Evolutionary conservation across 805 yeast species (phyloP).

Genomic region (Sugiyamaella floridensis): DNA sequence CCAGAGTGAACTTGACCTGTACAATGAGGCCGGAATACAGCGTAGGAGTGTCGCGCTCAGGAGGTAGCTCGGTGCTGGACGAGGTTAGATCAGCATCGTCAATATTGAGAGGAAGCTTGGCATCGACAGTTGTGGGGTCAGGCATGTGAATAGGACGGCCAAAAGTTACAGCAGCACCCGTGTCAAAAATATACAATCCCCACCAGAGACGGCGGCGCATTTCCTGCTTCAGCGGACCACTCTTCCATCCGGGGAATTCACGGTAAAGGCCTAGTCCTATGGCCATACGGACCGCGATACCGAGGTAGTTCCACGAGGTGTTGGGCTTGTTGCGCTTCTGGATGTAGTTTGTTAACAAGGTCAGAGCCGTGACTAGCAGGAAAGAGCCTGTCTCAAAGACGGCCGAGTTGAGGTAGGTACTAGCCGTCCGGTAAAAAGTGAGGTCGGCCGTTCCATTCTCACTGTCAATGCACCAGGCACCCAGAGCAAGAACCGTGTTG

Average conservation of each 20-base stretch:
- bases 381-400: slow-evolving; percentile 57
- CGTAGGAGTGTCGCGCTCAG: slow-evolving; percentile 37
- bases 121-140: slow-evolving; percentile 40
- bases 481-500: slow-evolving; percentile 56
- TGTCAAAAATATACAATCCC: slow-evolving; percentile 58
- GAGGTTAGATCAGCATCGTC: slow-evolving; percentile 37
- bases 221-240: slow-evolving; percentile 42
- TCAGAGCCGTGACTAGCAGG: slow-evolving; percentile 45
- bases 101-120: slow-evolving; percentile 44
- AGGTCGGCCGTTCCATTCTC: slow-evolving; percentile 46
- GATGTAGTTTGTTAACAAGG: slow-evolving; percentile 51
- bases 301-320: slow-evolving; percentile 62
- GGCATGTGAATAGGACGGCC: slow-evolving; percentile 59
- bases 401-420: slow-evolving; percentile 37
- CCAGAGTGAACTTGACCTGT: slow-evolving; percentile 44
- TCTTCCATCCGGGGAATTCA: slow-evolving; percentile 41
- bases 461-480: slow-evolving; percentile 59
- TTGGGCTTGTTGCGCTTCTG: slow-evolving; percentile 61
- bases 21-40: slow-evolving; percentile 52
- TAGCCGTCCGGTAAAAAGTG: slow-evolving; percentile 50
- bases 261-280: slow-evolving; percentile 55
- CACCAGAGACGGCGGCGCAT: slow-evolving; percentile 61
- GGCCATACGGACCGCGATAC: slow-evolving; percentile 61
- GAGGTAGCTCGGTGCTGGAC: slow-evolving; percentile 22
- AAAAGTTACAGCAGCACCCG: slow-evolving; percentile 56